Conservation (phyloP, 1,284 basidiomycete species). For the Macrocystidia cucumis region DNA sequence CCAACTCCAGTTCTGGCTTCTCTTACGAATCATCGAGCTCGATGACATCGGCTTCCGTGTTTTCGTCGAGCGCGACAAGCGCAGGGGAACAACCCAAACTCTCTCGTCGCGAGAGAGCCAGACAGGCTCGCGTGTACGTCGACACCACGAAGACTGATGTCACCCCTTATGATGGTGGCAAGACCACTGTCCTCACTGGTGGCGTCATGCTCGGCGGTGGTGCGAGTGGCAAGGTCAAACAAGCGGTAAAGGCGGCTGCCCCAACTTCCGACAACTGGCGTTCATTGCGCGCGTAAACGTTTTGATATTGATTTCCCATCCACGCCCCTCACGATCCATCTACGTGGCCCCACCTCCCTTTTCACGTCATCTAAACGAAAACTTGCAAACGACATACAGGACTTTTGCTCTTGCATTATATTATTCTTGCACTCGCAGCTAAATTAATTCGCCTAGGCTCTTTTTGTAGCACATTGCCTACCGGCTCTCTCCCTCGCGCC, state of each 20-base stretch:
- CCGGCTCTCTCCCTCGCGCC: too few relatives aligned
- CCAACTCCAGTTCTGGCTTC: slow-evolving; percentile 58
- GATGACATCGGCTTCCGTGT: slow-evolving; percentile 32
- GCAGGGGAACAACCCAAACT: slow-evolving; percentile 30
- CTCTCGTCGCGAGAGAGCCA: slow-evolving; percentile 59
- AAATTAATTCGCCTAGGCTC: too few relatives aligned
- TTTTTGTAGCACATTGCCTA: too few relatives aligned
- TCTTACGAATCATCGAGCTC: slow-evolving; percentile 44
- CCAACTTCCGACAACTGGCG: slow-evolving; percentile 43
- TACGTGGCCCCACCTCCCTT: neutral
- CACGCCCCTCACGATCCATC: slow-evolving; percentile 9
- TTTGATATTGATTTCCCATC: slow-evolving; percentile 5
- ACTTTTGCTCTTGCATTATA: neutral
- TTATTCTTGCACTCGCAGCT: too few relatives aligned
- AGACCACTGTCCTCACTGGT: slow-evolving; percentile 77
- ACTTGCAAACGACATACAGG: neutral
- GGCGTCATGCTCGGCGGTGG: slow-evolving; percentile 73
- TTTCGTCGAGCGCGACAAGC: slow-evolving; percentile 20
- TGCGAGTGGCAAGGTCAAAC: slow-evolving; percentile 18
- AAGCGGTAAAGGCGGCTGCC: slow-evolving; percentile 18
- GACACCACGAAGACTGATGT: slow-evolving; percentile 68
- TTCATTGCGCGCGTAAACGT: slow-evolving; percentile 25
- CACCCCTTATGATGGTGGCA: slow-evolving; percentile 77
- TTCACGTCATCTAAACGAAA: slow-evolving; percentile 1
- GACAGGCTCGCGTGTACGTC: slow-evolving; percentile 60